These are phyloP conservation scores for Trichoderma atroviride DNA, from an alignment of 2,329 filamentous ascomycete species.

Conservation along the genomic window DNA sequence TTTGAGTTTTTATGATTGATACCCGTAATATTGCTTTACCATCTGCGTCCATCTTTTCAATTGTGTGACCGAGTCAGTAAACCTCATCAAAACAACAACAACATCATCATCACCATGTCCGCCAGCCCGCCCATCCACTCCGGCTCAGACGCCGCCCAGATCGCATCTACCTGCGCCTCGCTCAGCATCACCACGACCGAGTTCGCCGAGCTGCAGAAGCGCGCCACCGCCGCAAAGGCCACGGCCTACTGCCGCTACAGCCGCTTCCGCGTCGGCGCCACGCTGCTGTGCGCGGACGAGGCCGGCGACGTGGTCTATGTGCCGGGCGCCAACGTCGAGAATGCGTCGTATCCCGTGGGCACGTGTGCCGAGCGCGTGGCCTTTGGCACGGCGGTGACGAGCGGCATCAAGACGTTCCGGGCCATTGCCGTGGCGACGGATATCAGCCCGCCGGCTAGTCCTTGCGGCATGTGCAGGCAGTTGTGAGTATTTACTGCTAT, in stretches of 20 bases:
- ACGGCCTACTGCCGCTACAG: slow-evolving; percentile 92
- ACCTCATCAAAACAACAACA: background rate
- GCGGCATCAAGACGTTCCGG: slow-evolving; percentile 62
- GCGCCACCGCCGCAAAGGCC: slow-evolving; percentile 71
- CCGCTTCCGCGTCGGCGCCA: slow-evolving; percentile 85
- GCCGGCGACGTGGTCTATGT: slow-evolving; percentile 27
- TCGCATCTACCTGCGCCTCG: slow-evolving; percentile 35
- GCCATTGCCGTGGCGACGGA: slow-evolving; percentile 87
- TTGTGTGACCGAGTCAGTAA: background rate
- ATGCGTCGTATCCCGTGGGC: slow-evolving; percentile 90
- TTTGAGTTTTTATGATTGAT: background rate
- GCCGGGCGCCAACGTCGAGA: slow-evolving; percentile 85
- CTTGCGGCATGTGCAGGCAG: slow-evolving; percentile 95
- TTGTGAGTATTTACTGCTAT: slow-evolving; percentile 60
- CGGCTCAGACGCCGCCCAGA: slow-evolving; percentile 35
- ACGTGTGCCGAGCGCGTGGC: slow-evolving; percentile 95
- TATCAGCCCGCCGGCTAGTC: slow-evolving; percentile 67
- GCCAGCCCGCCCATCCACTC: slow-evolving; percentile 32
- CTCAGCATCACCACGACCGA: slow-evolving; percentile 62
- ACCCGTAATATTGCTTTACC: background rate
- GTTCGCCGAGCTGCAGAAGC: slow-evolving; percentile 63
- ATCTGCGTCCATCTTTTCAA: background rate
- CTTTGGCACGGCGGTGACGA: slow-evolving; percentile 74
- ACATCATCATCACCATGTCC: slow-evolving; percentile 3
- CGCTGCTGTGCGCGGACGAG: slow-evolving; percentile 61